Conservation (phyloP, 129 eudicot species). For the Escallonia herrerae region DNA sequence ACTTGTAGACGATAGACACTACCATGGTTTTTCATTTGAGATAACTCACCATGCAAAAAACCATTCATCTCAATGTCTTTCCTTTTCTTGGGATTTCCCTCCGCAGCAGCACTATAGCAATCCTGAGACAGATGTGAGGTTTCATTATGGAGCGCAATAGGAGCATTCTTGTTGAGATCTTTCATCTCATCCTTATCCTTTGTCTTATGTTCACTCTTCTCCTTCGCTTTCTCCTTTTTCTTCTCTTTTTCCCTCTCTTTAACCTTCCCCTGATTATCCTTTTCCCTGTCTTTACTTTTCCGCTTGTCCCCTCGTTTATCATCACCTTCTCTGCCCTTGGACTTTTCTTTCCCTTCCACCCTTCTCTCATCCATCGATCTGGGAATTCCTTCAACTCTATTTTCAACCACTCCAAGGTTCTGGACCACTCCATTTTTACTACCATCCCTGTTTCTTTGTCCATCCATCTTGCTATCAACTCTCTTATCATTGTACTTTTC, state of each 20-base stretch:
- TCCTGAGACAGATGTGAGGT: constrained; percentile 15
- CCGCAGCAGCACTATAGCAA: constrained; percentile 23
- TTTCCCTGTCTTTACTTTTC: constrained; percentile 39
- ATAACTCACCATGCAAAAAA: constrained; percentile 56
- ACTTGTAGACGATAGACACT: neutral
- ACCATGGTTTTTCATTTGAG: neutral
- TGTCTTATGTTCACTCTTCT: constrained; percentile 29
- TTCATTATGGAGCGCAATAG: constrained; percentile 11
- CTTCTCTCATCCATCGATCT: constrained; percentile 33
- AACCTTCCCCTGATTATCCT: constrained; percentile 35
- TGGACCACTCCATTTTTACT: constrained; percentile 20
- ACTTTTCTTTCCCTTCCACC: constrained; percentile 36
- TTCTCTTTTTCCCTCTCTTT: constrained; percentile 33
- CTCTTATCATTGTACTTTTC: constrained; percentile 24
- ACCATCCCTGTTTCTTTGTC: constrained; percentile 21
- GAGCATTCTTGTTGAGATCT: constrained; percentile 25
- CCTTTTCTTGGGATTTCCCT: constrained; percentile 44
- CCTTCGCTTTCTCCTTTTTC: constrained; percentile 35
- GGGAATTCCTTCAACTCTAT: constrained; percentile 27
- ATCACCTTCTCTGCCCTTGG: constrained; percentile 33
- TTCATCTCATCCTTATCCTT: constrained; percentile 27
- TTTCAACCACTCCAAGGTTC: too few species aligned
- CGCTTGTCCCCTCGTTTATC: constrained; percentile 40
- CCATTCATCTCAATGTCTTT: constrained; percentile 58
- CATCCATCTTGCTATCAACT: constrained; percentile 25